Base-by-base conservation (phyloP, 495 filamentous ascomycete genomes). In the Penicillium crystallinum region DNA sequence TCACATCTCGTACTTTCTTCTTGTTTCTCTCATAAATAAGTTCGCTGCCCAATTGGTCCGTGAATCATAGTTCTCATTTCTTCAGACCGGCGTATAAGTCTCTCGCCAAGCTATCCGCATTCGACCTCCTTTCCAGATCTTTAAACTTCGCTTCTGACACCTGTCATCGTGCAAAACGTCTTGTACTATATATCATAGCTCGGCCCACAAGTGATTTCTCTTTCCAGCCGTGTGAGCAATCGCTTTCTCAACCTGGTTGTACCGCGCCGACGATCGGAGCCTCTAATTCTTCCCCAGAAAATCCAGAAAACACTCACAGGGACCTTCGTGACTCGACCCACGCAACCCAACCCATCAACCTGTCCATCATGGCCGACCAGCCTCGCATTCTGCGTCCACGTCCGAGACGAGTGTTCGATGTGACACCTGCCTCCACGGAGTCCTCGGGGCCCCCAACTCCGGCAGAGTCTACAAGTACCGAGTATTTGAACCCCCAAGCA, bases 371-470 rank as follows among this genome's bases (percentile, higher is more conserved):
- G 74, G 56, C 68, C 51, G 73, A 77, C 54, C 67, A 75, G 46
- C 75, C 75, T 60, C 78, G 77, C 40, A 72, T 91, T 59, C 67
- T 86, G 49, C 82, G 85, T 22, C 89, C 90, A 3, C 81, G 84
- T 52, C 89, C 90, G 37, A 82, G 86, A 43, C 84, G 90, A 30
- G 77, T 85, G 41, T 95, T 90, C 68, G 81, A 88, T 19, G 64
- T 87, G 39, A 74, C 76, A 39, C 70, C 79, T 18, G 71, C 72
- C 33, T 79, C 80, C 23, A 68, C 76, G 39, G 72, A 84, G 44
- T 81, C 78, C 34, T 74, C 81, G 35, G 62, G 71, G 53, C 69
- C 76, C 36, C 65, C 77, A 33, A 74, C 75, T 7, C 75, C 80
- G 7, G 65, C 70, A 51, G 73, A 72, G 46, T 49, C 66, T 6